These are phyloP conservation scores for Psilocybe mexicana DNA, from an alignment of 1,284 basidiomycete genomes.

Conservation along the genomic window DNA sequence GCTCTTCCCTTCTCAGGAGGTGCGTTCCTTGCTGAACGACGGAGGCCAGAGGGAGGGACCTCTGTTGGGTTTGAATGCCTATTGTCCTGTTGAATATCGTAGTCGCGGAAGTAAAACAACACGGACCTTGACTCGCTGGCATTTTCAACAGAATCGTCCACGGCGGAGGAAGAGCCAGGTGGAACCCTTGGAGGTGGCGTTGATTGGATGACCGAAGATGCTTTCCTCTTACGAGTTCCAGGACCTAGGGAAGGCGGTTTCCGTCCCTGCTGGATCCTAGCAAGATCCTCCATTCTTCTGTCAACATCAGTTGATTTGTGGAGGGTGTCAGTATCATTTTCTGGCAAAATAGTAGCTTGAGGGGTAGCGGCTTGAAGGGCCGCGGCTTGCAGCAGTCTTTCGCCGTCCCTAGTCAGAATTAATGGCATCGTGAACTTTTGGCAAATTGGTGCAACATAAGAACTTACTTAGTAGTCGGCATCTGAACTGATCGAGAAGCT, in stretches of 20 bases:
- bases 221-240: background rate
- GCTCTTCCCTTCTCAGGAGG: background rate
- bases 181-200: background rate
- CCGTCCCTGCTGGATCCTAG: too few species aligned
- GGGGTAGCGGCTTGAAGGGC: too few species aligned
- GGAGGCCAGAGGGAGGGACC: background rate
- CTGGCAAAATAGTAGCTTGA: background rate
- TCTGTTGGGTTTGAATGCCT: background rate
- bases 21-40: slow-evolving; percentile 12
- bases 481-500: background rate
- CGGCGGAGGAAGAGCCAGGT: background rate
- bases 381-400: too few species aligned
- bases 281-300: background rate
- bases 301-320: background rate
- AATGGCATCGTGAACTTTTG: background rate
- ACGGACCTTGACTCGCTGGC: background rate
- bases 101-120: background rate
- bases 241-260: background rate
- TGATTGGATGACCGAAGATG: background rate
- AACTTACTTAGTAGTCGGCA: background rate
- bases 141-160: background rate
- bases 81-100: background rate
- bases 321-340: background rate
- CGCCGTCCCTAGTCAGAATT: too few species aligned
- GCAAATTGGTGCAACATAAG: background rate